Percentiles rank a stretch among this genome's conserved stretches.
Conservation (phyloP, 23 red algal genomes). For the Gracilaria domingensis region DNA sequence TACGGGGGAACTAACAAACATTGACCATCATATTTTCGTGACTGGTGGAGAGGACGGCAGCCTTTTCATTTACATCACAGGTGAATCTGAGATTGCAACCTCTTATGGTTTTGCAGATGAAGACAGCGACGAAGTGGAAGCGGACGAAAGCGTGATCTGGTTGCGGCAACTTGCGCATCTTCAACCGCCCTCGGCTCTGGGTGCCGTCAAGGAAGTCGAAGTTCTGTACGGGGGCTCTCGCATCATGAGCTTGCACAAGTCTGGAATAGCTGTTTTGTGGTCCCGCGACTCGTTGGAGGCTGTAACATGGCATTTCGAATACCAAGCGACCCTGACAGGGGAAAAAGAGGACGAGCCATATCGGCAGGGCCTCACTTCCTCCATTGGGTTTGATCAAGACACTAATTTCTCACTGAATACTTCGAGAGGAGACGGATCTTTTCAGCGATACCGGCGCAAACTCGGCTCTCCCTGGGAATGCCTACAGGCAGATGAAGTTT, state of each 20-base stretch:
- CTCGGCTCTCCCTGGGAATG: conserved; percentile 65
- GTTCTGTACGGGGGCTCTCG: conserved; percentile 37
- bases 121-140: conserved; percentile 46
- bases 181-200: background rate
- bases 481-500: conserved; percentile 43
- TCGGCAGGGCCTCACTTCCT: background rate
- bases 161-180: conserved; percentile 55
- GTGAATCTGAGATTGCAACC: conserved; percentile 32
- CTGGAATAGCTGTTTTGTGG: conserved; percentile 52
- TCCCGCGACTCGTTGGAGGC: conserved; percentile 32
- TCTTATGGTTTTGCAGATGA: background rate
- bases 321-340: background rate
- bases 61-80: conserved; percentile 48
- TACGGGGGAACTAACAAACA: conserved; percentile 28
- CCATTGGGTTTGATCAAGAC: conserved; percentile 60
- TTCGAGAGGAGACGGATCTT: conserved; percentile 18
- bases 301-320: conserved; percentile 42
- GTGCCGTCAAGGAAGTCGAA: conserved; percentile 47
- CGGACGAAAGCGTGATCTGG: conserved; percentile 39
- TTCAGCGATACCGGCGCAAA: conserved; percentile 38
- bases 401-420: conserved; percentile 32
- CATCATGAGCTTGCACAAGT: conserved; percentile 32
- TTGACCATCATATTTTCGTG: conserved; percentile 40
- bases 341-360: background rate
- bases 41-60: conserved; percentile 60